Evolutionary conservation across 2,329 filamentous ascomycete species (phyloP), one percentile per base, ranked within the genome.

Genomic region (Fusarium siculi): DNA sequence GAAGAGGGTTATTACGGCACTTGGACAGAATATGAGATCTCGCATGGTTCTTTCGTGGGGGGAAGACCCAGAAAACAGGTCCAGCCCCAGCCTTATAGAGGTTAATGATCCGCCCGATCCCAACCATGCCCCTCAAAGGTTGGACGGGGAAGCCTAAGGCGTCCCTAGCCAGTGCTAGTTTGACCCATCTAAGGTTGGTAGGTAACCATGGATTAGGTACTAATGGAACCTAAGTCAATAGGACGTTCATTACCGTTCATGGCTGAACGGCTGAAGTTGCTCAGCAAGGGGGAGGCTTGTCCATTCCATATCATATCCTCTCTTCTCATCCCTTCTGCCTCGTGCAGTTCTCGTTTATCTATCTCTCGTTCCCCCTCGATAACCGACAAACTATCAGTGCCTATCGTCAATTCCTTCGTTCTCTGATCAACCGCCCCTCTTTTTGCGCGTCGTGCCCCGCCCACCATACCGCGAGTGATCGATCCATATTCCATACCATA

Each of bases 241-340:
- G 40, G 39, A 52, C 57, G 14, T 28, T 53, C 34, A 37, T 58
- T 58, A 43, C 49, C 52, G 44, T 67, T 62, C 36, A 72, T 65
- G 52, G 67, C 66, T 73, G 70, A 73, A 73, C 44, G 46, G 61
- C 64, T 69, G 60, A 73, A 73, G 49, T 52, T 72, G 57, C 57
- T 46, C 46, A 46, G 32, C 53, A 64, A 69, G n/a, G 66, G 66
- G 46, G 47, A 43, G 57, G 32, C 28, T 61, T 54, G 25, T 60
- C 30, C 67, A 74, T 65, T 72, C 63, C 71, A 47, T 52, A 49
- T 57, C 30, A 25, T 56, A 42, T 54, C 34, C 23, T 56, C 39
- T 58, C 58, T 21, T 50, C 39, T 47, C 28, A 4, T 47, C n/a
- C 34, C 43, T 54, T 44, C 58, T 63, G 53, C 30, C 46, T 52